These are phyloP conservation scores for Tricholoma bakamatsutake DNA, from an alignment of 768 basidiomycete genomes.

Conservation along the genomic window DNA sequence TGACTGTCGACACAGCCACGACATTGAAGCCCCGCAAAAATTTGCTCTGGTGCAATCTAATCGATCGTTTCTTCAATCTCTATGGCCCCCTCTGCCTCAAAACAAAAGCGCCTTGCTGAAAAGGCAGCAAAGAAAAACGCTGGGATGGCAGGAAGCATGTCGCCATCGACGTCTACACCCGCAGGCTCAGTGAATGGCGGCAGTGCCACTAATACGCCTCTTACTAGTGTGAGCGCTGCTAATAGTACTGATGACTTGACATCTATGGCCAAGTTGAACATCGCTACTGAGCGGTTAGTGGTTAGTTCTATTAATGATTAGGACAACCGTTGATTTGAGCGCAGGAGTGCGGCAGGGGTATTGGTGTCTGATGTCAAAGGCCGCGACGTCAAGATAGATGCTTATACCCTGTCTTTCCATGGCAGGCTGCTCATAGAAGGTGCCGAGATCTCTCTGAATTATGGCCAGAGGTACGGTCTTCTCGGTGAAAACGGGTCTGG, in stretches of 20 bases:
- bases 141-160: slow-evolving; percentile 30
- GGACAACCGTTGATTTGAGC: not conserved
- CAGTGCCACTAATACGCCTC: slow-evolving; percentile 65
- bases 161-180: slow-evolving; percentile 53
- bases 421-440: slow-evolving; percentile 75
- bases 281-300: slow-evolving; percentile 84
- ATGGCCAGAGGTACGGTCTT: slow-evolving; percentile 91
- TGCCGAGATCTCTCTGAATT: slow-evolving; percentile 61
- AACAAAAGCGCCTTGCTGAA: slow-evolving; percentile 92
- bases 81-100: slow-evolving; percentile 78
- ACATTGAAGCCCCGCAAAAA: slow-evolving; percentile 28
- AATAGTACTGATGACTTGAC: slow-evolving; percentile 75
- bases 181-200: slow-evolving; percentile 58
- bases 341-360: slow-evolving; percentile 86
- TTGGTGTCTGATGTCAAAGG: slow-evolving; percentile 88
- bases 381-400: slow-evolving; percentile 96
- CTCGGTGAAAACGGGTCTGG: slow-evolving; percentile 98
- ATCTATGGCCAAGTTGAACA: slow-evolving; percentile 82
- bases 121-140: slow-evolving; percentile 82
- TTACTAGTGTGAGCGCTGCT: slow-evolving; percentile 78
- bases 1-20: slow-evolving; percentile 7
- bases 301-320: not conserved
- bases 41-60: slow-evolving; percentile 17
- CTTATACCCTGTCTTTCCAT: slow-evolving; percentile 95
- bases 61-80: slow-evolving; percentile 15